Base-by-base conservation (phyloP, 2,329 filamentous ascomycete genomes). In the Pestalotiopsis sp. region DNA sequence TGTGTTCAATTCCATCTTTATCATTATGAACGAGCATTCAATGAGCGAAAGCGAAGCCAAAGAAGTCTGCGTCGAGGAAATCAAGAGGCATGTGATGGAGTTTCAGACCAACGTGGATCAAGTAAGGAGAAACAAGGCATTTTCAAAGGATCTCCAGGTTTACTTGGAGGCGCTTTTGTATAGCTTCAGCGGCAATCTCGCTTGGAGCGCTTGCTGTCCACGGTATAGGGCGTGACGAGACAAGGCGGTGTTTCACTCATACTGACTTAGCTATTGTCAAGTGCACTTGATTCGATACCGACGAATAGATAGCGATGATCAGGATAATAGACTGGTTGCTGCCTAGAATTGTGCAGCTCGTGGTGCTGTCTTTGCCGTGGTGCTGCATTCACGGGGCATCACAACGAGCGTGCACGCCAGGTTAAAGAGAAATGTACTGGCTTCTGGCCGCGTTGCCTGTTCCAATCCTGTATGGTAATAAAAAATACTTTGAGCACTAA, bases 1-100 rank as follows among this genome's bases (percentile, higher is more conserved):
- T 66, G 79, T 82, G 3, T 72, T 79, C 66, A 83, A 83, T 65
- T 79, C 78, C 3, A 71, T 83, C 25, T 82, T 76, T 77, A 77
- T 82, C 27, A 71, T 82, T 38, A 82, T 82, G 80, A 70, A 71
- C 49, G 79, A 83, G 72, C 71, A 74, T 31, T 69, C 67, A 1
- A 70, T 78, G 36, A 68, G 65, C 4, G 74, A 76, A 66, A 58
- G 68, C 1, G 69, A 64, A 59, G 72, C 73, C 31, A 70, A 70
- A 55, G 25, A 27, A 1, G 65, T 71, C 25, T 73, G 73, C 49
- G 17, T 25, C 1, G 38, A 68, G 20, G 45, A 64, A 7, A 66
- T 71, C 14, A 45, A 27, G 20, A 61, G 67, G 5, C 39, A 69
- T 14, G 58, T 70, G 25, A 61, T 14, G 12, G 5, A 31, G n/a